Conservation (phyloP, 2,329 filamentous ascomycete species). For the Fusarium miscanthi region DNA sequence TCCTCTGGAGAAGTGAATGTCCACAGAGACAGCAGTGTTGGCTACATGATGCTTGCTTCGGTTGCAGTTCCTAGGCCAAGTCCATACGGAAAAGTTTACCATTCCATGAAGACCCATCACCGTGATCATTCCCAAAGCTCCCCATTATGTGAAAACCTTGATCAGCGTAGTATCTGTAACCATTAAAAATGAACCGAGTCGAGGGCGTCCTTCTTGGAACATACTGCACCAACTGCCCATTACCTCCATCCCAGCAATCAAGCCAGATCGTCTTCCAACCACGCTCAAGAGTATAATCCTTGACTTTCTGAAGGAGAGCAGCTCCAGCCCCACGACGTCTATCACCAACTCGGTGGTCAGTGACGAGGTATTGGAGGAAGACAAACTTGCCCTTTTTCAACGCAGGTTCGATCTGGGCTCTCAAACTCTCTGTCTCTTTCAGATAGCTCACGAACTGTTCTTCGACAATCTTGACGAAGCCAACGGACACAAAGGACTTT, state of each 20-base stretch:
- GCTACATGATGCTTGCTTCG: neutral
- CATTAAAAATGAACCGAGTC: slow-evolving; percentile 10
- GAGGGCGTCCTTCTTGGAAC: neutral
- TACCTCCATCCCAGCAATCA: slow-evolving; percentile 45
- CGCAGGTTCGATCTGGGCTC: slow-evolving; percentile 19
- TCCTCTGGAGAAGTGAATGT: slow-evolving; percentile 20
- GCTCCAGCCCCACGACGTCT: slow-evolving; percentile 27
- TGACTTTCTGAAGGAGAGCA: slow-evolving; percentile 29
- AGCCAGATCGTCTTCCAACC: slow-evolving; percentile 40
- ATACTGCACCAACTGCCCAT: slow-evolving; percentile 37
- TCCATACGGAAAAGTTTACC: slow-evolving; percentile 36
- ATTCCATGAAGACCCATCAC: slow-evolving; percentile 14
- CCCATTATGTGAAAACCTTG: slow-evolving; percentile 27
- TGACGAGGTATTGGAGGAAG: slow-evolving; percentile 29
- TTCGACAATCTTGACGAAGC: slow-evolving; percentile 19
- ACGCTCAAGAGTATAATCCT: slow-evolving; percentile 29
- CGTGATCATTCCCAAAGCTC: slow-evolving; percentile 12
- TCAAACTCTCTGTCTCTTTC: slow-evolving; percentile 15
- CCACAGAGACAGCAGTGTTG: too few species aligned
- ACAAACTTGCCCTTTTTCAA: slow-evolving; percentile 25
- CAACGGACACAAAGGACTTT: slow-evolving; percentile 26
- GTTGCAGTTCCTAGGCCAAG: slow-evolving; percentile 15
- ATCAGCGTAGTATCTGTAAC: slow-evolving; percentile 35
- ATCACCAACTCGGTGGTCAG: slow-evolving; percentile 22
- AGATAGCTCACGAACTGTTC: slow-evolving; percentile 23